phyloP scores from a whole-genome alignment of 2,329 filamentous ascomycete genomes.

The Torrubiellomyces zombiae region DNA sequence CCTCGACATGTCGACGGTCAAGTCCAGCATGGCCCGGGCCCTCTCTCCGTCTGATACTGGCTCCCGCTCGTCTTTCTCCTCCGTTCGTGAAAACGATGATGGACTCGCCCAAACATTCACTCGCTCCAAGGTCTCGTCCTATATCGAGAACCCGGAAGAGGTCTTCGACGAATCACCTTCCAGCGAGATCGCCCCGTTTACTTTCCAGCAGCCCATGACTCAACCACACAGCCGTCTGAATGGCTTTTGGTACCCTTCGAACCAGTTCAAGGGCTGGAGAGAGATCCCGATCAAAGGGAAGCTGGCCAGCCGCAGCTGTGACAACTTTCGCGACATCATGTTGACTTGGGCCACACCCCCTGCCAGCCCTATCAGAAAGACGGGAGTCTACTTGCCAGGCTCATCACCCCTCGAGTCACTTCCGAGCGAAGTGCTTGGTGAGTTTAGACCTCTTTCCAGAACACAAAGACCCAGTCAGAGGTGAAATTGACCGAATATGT shows the following conservation, averaged over 20 bases:
- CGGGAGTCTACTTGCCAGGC: slow-evolving; percentile 22
- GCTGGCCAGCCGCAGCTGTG: slow-evolving; percentile 42
- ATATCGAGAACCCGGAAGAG: slow-evolving; percentile 30
- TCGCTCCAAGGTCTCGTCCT: slow-evolving; percentile 44
- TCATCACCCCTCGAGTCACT: slow-evolving; percentile 47
- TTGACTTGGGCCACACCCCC: slow-evolving; percentile 35
- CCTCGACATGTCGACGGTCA: slow-evolving; percentile 18
- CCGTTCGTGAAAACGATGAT: slow-evolving; percentile 42
- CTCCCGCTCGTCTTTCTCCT: slow-evolving; percentile 42
- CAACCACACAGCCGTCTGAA: slow-evolving; percentile 39
- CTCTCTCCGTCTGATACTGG: slow-evolving; percentile 21
- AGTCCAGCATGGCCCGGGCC: slow-evolving; percentile 20
- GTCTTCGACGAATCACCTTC: slow-evolving; percentile 32
- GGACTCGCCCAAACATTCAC: slow-evolving; percentile 47
- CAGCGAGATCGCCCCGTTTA: slow-evolving; percentile 23
- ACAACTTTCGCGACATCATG: slow-evolving; percentile 38
- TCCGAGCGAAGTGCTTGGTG: slow-evolving; percentile 56
- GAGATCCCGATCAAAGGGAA: slow-evolving; percentile 42
- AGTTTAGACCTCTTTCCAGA: slow-evolving; percentile 18
- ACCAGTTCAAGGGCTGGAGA: slow-evolving; percentile 46
- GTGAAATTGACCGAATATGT: slow-evolving; percentile 4
- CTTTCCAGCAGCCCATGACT: slow-evolving; percentile 35
- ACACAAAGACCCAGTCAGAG: too few species aligned
- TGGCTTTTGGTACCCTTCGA: slow-evolving; percentile 40
- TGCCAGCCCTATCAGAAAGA: slow-evolving; percentile 15